Base-by-base conservation (phyloP, 73 alveolate species). In the Paramecium sexaurelia region DNA sequence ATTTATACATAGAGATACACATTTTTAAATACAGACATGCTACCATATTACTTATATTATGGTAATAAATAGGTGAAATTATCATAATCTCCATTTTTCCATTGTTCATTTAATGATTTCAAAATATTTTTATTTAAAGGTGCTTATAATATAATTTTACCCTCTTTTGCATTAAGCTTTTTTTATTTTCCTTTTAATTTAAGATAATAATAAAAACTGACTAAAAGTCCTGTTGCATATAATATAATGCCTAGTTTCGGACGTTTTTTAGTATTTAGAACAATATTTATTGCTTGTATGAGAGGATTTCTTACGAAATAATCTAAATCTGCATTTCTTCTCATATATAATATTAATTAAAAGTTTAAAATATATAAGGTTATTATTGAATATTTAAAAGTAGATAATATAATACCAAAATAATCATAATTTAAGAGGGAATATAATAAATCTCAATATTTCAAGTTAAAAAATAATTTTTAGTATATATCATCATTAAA, bases 301-400 rank as follows among this genome's bases (percentile, higher is more conserved):
- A 61, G 7, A 10, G 83, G 83, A 61, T 61, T 61, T 26, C 39
- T 61, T 27, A 26, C 43, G 26, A 61, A 15, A 61, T 26, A 61
- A 32, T 61, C 83, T 9, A 61, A 61, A 61, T 61, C 83, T 61
- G 83, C 83, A 61, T 61, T 61, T 61, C 83, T 61, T 61, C 83
- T 61, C 83, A 61, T 61, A 61, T 61, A 51, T 17, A 51, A 51
- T n/a, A 51, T 51, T 51, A 51, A 51, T 51, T 51, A 51, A 51
- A 51, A 51, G 17, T 15, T 13, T 15, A 45, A 15, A 13, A 45
- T 13, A 13, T 45, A 17, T 35, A 35, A 35, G 41, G 41, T 6
- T 4, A 35, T 35, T 35, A 35, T 4, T 35, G 6, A 35, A 35
- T n/a, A n/a, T n/a, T n/a, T n/a, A n/a, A n/a, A 35, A 35, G 41